These are phyloP conservation scores for Tolypocladium nubicola DNA, from an alignment of 2,329 filamentous ascomycete genomes.

Conservation along the genomic window DNA sequence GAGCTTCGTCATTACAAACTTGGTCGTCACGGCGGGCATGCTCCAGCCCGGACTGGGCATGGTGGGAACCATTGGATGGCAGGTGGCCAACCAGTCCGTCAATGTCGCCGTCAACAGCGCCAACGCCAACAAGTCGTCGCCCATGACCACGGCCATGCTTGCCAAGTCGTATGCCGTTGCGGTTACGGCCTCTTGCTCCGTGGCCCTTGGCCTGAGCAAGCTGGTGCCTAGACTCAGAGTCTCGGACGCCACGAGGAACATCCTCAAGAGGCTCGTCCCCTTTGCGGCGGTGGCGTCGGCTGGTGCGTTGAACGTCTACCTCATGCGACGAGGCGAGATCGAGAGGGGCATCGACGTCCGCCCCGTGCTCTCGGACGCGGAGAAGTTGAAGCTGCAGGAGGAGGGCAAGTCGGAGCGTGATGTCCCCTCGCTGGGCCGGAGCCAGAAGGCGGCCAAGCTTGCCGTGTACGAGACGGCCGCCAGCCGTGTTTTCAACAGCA, in stretches of 20 bases:
- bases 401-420: constrained; percentile 55
- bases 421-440: constrained; percentile 69
- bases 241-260: constrained; percentile 61
- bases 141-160: constrained; percentile 69
- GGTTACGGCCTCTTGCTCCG: constrained; percentile 85
- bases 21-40: constrained; percentile 95
- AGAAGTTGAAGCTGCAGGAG: constrained; percentile 46
- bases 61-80: constrained; percentile 82
- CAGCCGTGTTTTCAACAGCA: constrained; percentile 84
- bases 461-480: constrained; percentile 90
- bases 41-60: constrained; percentile 79
- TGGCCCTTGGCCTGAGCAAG: constrained; percentile 84
- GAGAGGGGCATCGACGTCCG: constrained; percentile 86
- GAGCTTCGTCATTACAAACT: constrained; percentile 82
- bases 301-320: constrained; percentile 86
- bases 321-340: constrained; percentile 97
- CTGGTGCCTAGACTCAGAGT: constrained; percentile 79
- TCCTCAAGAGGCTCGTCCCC: constrained; percentile 80
- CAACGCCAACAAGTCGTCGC: constrained; percentile 96
- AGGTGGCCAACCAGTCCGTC: constrained; percentile 91
- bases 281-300: constrained; percentile 92
- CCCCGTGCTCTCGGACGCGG: constrained; percentile 62
- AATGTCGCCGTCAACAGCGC: constrained; percentile 97
- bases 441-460: constrained; percentile 74
- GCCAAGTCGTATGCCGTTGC: constrained; percentile 85